Evolutionary conservation across 106 monocot species (phyloP), one percentile per base, ranked within the genome.

Genomic region (Dioscorea zingiberensis): DNA sequence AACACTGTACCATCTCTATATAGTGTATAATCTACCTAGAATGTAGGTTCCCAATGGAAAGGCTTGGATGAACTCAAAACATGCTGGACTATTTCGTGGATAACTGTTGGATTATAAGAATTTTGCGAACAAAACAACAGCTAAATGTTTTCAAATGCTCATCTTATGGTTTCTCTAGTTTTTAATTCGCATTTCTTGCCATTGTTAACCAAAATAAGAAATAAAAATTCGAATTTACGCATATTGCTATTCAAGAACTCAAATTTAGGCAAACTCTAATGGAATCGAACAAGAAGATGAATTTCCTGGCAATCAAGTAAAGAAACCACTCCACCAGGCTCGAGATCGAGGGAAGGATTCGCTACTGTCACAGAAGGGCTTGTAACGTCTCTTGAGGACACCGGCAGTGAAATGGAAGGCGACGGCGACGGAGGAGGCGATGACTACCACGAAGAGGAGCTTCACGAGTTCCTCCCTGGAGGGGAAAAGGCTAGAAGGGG

Each of bases 311-410:
- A 15, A 29, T 1, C 38, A 32, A 27, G 17, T 16, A 45, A 49
- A 7, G 30, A 23, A 15, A 12, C 24, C 6, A 32, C 17, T 63
- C n/a, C n/a, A 83, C 78, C 86, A 27, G 72, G 55, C 2, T n/a
- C 17, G 19, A 48, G 25, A 54, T 69, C 70, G 22, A 30, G n/a
- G 53, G n/a, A 59, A 44, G 12, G 21, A 55, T 0, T 44, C 47
- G 3, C 49, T 65, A 66, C 69, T 76, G 67, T 95, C 87, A 72
- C 94, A n/a, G 78, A 91, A 95, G n/a, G 94, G 78, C 23, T 55
- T 71, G 23, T 83, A 71, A 4, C 54, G 73, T 62, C 85, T 81
- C 59, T 59, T 75, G 32, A 87, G 18, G 73, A 80, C 53, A 58
- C 21, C 21, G 55, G 46, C 73, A 25, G 57, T 21, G 70, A 46